phyloP scores from a whole-genome alignment of 1,139 yeast species.

The Nakaseomyces glabratus region DNA sequence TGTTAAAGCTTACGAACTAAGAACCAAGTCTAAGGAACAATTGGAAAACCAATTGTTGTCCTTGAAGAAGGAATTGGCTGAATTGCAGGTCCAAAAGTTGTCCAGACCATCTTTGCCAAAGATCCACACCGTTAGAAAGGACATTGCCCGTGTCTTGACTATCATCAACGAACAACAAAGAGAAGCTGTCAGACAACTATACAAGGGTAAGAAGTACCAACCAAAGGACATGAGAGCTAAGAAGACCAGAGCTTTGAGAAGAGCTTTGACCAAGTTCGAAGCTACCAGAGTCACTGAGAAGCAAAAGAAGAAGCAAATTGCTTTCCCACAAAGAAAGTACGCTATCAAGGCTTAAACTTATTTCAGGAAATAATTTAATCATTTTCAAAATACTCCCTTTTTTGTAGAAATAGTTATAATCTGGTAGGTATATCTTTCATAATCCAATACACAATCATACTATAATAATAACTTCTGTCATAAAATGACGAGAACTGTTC shows the following conservation, averaged over 20 bases:
- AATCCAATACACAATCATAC: conserved; percentile 1
- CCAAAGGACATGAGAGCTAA: conserved; percentile 99
- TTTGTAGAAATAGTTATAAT: conserved; percentile 3
- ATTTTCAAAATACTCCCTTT: neutral
- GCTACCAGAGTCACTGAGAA: conserved; percentile 73
- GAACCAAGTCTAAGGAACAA: conserved; percentile 95
- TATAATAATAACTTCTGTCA: neutral
- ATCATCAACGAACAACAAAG: conserved; percentile 96
- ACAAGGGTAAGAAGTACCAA: conserved; percentile 91
- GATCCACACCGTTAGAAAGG: conserved; percentile 94
- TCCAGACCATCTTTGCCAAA: conserved; percentile 88
- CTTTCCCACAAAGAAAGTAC: conserved; percentile 97
- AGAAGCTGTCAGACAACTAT: conserved; percentile 88
- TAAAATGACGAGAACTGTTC: too few relatives aligned
- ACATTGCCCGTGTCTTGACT: conserved; percentile 97
- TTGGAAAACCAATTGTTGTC: conserved; percentile 90
- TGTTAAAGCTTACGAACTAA: conserved; percentile 91
- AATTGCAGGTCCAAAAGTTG: conserved; percentile 92
- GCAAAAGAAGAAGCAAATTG: conserved; percentile 84
- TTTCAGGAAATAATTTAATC: neutral
- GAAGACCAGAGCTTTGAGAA: conserved; percentile 99
- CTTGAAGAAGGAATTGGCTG: conserved; percentile 94
- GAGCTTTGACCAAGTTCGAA: conserved; percentile 87
- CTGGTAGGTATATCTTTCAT: conserved; percentile 6
- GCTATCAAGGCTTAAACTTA: conserved; percentile 88